phyloP scores from a whole-genome alignment of 257 asterid genomes.

The Haberlea rhodopensis region DNA sequence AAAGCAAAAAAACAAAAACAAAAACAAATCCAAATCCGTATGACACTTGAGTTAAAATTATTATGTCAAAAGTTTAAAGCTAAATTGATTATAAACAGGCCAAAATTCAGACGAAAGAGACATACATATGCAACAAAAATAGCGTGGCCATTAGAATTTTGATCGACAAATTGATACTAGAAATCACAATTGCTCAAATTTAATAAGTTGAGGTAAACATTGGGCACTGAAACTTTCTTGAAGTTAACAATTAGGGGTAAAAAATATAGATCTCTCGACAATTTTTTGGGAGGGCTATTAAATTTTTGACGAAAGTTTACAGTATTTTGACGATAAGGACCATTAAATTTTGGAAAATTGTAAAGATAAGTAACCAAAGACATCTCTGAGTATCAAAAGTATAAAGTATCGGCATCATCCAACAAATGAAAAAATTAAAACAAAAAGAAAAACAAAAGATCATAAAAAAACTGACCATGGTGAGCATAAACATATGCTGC shows the following conservation, averaged over 20 bases:
- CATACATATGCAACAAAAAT: neutral
- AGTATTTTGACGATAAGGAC: neutral
- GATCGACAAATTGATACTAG: too few species aligned
- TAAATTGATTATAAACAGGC: neutral
- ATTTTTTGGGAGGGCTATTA: neutral
- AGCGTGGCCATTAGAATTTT: neutral
- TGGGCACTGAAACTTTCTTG: too few species aligned
- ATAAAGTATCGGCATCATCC: neutral
- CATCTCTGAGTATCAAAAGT: neutral
- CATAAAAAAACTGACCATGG: constrained; percentile 54
- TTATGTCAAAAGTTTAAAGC: neutral
- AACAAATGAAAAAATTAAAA: neutral
- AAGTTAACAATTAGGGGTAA: too few species aligned
- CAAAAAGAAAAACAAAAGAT: neutral
- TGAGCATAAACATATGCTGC: constrained; percentile 82
- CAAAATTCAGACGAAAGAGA: neutral
- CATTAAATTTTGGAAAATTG: neutral
- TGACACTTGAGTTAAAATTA: neutral
- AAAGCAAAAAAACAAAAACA: neutral
- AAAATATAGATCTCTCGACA: neutral
- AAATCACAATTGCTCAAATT: too few species aligned
- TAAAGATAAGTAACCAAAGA: neutral
- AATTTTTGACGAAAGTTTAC: neutral
- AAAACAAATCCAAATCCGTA: too few species aligned
- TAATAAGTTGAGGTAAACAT: too few species aligned